phyloP scores from a whole-genome alignment of 2,329 filamentous ascomycete species.

The Biscogniauxia marginata region DNA sequence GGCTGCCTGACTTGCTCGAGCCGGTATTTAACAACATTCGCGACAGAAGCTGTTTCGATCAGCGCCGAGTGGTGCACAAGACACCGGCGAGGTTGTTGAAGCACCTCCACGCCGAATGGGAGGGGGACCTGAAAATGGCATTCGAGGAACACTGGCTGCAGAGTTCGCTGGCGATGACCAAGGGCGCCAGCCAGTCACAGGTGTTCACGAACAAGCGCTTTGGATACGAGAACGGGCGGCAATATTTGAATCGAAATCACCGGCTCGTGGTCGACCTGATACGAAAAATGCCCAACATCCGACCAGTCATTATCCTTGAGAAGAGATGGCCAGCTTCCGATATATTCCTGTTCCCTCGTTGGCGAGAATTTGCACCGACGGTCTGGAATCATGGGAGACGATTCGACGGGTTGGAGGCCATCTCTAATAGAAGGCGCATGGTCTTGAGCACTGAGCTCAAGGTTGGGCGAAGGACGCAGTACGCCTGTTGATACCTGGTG shows the following conservation, averaged over 20 bases:
- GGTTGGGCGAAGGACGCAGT: not conserved
- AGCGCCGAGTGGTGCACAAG: not conserved
- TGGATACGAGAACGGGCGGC: constrained; percentile 3
- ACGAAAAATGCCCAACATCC: constrained; percentile 4
- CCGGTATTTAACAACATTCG: constrained; percentile 2
- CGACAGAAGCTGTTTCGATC: not conserved
- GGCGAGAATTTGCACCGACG: not conserved
- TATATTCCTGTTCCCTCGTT: not conserved
- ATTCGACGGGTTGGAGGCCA: constrained; percentile 7
- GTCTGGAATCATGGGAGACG: not conserved
- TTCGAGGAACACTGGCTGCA: constrained; percentile 15
- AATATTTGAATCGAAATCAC: constrained; percentile 1
- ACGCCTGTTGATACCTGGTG: not conserved
- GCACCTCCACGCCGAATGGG: constrained; percentile 10
- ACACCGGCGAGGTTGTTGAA: constrained; percentile 2
- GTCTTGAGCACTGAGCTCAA: not conserved
- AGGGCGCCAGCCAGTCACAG: not conserved
- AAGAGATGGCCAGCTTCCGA: not conserved
- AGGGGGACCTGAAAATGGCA: constrained; percentile 3
- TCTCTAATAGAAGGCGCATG: constrained; percentile 10
- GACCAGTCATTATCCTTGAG: constrained; percentile 11
- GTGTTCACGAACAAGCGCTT: not conserved
- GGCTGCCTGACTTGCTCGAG: constrained; percentile 1
- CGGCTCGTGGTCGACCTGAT: not conserved
- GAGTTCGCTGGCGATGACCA: not conserved